Evolutionary conservation across 306 rosid species (phyloP).

Genomic region (Senna tora): DNA sequence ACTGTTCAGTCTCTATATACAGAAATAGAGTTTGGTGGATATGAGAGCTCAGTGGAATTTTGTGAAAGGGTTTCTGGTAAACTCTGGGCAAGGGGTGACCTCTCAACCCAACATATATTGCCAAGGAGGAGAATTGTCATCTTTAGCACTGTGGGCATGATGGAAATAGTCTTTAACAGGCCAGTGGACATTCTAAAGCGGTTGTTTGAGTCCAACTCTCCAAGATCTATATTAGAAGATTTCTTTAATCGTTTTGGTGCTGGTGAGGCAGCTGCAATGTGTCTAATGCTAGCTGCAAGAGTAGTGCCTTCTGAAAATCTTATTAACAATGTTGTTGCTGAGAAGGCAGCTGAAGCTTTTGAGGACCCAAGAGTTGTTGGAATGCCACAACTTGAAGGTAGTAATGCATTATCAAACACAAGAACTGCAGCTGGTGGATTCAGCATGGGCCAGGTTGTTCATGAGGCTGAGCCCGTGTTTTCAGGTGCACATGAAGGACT

Average conservation of each 20-base stretch:
- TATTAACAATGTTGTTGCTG: constrained; percentile 75
- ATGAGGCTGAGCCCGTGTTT: constrained; percentile 97
- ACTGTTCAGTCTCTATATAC: constrained; percentile 84
- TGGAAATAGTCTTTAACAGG: constrained; percentile 93
- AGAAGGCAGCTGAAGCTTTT: constrained; percentile 96
- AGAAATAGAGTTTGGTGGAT: constrained; percentile 83
- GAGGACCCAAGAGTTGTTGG: constrained; percentile 98
- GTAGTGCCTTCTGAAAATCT: constrained; percentile 80
- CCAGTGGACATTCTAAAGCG: constrained; percentile 91
- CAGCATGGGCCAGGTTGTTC: constrained; percentile 99
- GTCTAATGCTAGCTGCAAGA: constrained; percentile 90
- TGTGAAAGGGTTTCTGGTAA: constrained; percentile 76
- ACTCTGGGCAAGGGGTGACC: constrained; percentile 98
- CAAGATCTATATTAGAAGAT: constrained; percentile 87
- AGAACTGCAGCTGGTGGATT: constrained; percentile 90
- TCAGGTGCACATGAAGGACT: constrained; percentile 99
- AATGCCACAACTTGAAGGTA: constrained; percentile 95
- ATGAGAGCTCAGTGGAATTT: constrained; percentile 66
- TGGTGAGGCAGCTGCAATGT: constrained; percentile 98
- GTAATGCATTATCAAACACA: constrained; percentile 75
- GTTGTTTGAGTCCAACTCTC: constrained; percentile 80
- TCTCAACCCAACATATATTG: constrained; percentile 90
- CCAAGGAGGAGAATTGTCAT: constrained; percentile 91
- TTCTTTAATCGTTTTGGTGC: constrained; percentile 96
- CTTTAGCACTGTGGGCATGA: constrained; percentile 97